phyloP scores from a whole-genome alignment of 179 eudicot species.

The Silene vulgaris region DNA sequence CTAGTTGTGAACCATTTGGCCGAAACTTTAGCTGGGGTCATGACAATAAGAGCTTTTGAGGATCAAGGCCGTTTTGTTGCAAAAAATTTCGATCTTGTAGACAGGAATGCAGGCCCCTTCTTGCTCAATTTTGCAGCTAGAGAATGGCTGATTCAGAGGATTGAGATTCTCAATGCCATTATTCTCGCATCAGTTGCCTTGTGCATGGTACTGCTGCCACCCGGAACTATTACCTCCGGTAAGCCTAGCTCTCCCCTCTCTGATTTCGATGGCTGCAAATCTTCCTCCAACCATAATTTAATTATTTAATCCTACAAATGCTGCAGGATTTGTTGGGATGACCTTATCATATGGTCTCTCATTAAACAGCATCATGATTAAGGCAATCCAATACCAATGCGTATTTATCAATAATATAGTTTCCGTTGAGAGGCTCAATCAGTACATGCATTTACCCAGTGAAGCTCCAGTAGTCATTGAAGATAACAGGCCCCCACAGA shows the following conservation, averaged over 20 bases:
- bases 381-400: conserved; percentile 58
- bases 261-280: neutral
- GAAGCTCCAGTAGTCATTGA: conserved; percentile 69
- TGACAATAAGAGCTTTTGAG: conserved; percentile 62
- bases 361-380: conserved; percentile 51
- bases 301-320: conserved; percentile 2
- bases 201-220: conserved; percentile 71
- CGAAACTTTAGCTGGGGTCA: conserved; percentile 65
- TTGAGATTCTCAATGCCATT: conserved; percentile 56
- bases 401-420: conserved; percentile 53
- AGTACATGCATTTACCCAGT: conserved; percentile 66
- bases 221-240: conserved; percentile 72
- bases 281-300: neutral
- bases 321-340: conserved; percentile 69
- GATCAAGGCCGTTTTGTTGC: conserved; percentile 66
- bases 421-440: conserved; percentile 68
- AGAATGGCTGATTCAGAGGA: conserved; percentile 73
- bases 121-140: conserved; percentile 69
- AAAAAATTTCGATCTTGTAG: conserved; percentile 55
- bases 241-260: conserved; percentile 3
- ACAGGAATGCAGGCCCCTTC: conserved; percentile 59
- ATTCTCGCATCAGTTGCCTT: conserved; percentile 59
- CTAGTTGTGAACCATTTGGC: conserved; percentile 70
- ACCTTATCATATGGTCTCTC: conserved; percentile 75
- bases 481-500: conserved; percentile 44